Base-by-base conservation (phyloP, 306 rosid genomes). In the Lithocarpus polystachyus region DNA sequence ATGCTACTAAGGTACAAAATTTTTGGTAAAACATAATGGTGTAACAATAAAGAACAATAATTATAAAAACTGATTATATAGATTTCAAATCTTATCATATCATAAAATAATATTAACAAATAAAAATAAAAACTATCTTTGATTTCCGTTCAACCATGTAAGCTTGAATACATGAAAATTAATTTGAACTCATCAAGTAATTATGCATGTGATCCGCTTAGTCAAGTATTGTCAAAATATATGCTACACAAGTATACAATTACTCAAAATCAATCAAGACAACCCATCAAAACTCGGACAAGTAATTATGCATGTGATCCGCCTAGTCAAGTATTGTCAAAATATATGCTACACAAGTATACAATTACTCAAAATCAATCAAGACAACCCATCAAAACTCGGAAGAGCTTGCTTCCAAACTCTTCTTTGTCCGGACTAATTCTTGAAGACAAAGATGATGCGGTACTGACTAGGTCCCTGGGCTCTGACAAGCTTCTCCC, bases 401-500 rank as follows among this genome's bases (percentile, higher is more conserved):
- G 56, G 40, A 87, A 87, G 8, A 89, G 88, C 40, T 85, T 89
- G 83, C 89, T 82, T 0, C 86, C 92, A 29, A 87, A 84, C 68
- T 89, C 92, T 54, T 84, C 86, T 6, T 78, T 19, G 54, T 56
- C 23, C n/a, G 20, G 24, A 55, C 56, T 55, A 81, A 80, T 7
- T 82, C 74, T 3, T 1, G 6, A 8, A 78, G 79, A 15, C 62
- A 82, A 12, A 76, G 81, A 61, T 7, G 86, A 84, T 37, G 43
- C 0, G 37, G 78, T 80, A 1, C 52, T 20, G 3, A 80, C 87
- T 52, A 89, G 78, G 35, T 81, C 75, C 57, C 87, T 82, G 3
- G 80, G 80, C 77, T 89, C 87, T 1, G 84, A 82, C 72, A 82
- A 77, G 81, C 81, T 86, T 79, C 92, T 84, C n/a, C 92, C 92